Evolutionary conservation across 2,329 filamentous ascomycete genomes (phyloP), one percentile per base, ranked within the genome.

Genomic region (Phialophora macrospora): DNA sequence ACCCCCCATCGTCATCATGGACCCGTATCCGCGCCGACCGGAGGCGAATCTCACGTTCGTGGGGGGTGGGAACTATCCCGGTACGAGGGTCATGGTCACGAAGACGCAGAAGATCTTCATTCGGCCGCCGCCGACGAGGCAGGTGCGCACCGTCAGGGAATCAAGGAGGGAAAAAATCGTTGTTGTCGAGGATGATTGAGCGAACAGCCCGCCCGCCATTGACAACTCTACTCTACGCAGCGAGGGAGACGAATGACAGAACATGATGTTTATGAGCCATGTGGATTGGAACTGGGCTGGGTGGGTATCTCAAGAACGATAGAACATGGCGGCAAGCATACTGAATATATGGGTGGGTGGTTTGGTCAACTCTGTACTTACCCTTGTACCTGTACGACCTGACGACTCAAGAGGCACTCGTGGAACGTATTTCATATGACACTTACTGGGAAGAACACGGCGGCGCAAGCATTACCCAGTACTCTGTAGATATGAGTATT

Each of bases 131-230:
- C 78, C 80, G 20, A 78, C 76, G 5, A 76, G 73, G 4, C 80
- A 72, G 14, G 85, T 85, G 70, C 88, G 83, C 60, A 88, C 81
- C 70, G 87, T 85, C 65, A 90, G 79, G 59, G 84, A 84, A 26
- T 55, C 55, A 17, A 66, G 55, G 66, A 89, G 75, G 46, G 89
- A 78, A 38, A 85, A 76, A 65, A 88, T 84, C 72, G 67, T 67
- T 20, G 60, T 69, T 51, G 62, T 68, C 32, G 64, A 55, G 4
- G 57, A 65, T 24, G 66, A 68, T 54, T 63, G 49, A 63, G 12
- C 38, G 46, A 24, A 26, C 20, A 1, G 24, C 3, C 24, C 5
- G 46, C 26, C 22, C 22, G 11, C 4, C 14, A 3, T 26, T 7
- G 6, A 4, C 7, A 28, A 14, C 4, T 9, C 9, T 26, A 6